Evolutionary conservation across 805 yeast genomes (phyloP).

Genomic region (Sugiyamaella floridensis): DNA sequence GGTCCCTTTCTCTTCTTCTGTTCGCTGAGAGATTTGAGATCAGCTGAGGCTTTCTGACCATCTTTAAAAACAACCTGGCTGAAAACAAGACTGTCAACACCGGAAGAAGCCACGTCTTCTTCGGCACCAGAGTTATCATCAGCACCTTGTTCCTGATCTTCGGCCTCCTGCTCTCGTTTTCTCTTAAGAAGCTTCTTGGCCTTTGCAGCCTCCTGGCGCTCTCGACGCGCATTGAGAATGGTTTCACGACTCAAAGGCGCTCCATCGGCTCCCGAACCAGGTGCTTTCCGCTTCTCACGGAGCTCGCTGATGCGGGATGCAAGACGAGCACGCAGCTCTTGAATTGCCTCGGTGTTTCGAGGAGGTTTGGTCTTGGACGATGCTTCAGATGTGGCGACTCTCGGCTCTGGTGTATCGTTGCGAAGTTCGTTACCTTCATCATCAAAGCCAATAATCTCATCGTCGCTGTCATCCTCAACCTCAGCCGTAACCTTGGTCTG

Average conservation of each 20-base stretch:
- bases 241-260: slow-evolving; percentile 84
- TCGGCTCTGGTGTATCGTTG: slow-evolving; percentile 5
- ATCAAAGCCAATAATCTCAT: slow-evolving; percentile 47
- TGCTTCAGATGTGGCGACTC: slow-evolving; percentile 13
- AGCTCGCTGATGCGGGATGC: slow-evolving; percentile 62
- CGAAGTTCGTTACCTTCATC: slow-evolving; percentile 57
- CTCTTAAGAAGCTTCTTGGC: slow-evolving; percentile 28
- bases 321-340: slow-evolving; percentile 69
- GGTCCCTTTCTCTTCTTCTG: slow-evolving; percentile 72
- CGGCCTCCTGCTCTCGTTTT: slow-evolving; percentile 35
- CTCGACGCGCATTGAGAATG: slow-evolving; percentile 43
- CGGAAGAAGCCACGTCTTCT: slow-evolving; percentile 28
- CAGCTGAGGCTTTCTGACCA: slow-evolving; percentile 73
- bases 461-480: background rate
- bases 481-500: background rate
- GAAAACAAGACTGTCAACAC: slow-evolving; percentile 44
- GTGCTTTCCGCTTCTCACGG: slow-evolving; percentile 83
- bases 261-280: slow-evolving; percentile 73
- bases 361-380: slow-evolving; percentile 13
- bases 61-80: slow-evolving; percentile 79
- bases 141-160: slow-evolving; percentile 36
- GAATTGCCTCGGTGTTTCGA: slow-evolving; percentile 38
- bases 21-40: slow-evolving; percentile 47
- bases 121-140: slow-evolving; percentile 32
- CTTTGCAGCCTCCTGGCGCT: slow-evolving; percentile 35